These are phyloP conservation scores for Acacia pycnantha DNA, from an alignment of 331 rosid species.

Conservation along the genomic window DNA sequence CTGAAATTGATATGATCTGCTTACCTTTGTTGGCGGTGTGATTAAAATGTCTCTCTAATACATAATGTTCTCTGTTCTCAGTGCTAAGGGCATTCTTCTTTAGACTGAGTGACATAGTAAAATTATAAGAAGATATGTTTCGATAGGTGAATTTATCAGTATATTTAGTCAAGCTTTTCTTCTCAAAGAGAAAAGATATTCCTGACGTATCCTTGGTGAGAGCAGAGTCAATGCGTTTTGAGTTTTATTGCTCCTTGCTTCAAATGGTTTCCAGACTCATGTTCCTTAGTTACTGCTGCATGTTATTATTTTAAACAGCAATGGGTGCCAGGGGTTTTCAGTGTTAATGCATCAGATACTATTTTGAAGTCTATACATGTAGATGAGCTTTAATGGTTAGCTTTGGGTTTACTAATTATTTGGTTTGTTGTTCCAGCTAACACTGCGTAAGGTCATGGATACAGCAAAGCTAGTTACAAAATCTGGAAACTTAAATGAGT, in stretches of 20 bases:
- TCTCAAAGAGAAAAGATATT: not conserved
- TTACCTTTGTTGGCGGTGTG: not conserved
- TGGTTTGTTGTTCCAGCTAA: constrained; percentile 62
- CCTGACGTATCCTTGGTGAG: not conserved
- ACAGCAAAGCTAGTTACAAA: constrained; percentile 84
- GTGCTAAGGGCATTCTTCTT: not conserved
- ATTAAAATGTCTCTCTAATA: not conserved
- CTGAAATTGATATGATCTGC: not conserved
- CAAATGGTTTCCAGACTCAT: not conserved
- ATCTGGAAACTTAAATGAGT: constrained; percentile 92
- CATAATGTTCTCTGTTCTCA: not conserved
- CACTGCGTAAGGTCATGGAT: constrained; percentile 91
- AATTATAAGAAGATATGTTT: not conserved
- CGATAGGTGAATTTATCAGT: not conserved
- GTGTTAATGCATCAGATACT: not conserved
- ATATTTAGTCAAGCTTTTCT: not conserved
- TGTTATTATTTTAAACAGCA: not conserved
- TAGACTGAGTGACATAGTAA: not conserved
- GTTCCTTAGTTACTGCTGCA: not conserved
- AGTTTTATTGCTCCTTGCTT: not conserved
- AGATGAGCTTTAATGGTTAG: constrained; percentile 7
- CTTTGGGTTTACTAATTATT: constrained; percentile 28
- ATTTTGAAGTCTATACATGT: not conserved
- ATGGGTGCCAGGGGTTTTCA: not conserved
- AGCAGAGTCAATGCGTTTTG: not conserved